Percentiles rank a stretch among this genome's conserved stretches.
Conservation (phyloP, 169 alveolate species). For the Plasmodium vivax region DNA sequence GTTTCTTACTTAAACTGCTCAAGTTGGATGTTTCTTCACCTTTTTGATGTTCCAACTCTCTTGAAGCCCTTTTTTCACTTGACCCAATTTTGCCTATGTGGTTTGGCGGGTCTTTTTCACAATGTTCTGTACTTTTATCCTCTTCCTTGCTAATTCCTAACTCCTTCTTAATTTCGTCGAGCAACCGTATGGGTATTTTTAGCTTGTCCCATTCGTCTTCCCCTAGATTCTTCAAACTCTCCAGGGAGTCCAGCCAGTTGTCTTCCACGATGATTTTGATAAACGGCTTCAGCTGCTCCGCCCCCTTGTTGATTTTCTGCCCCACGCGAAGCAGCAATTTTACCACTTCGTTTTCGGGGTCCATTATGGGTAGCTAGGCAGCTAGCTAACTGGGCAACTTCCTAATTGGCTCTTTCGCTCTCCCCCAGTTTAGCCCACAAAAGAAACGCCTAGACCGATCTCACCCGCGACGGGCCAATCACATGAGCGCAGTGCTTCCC, state of each 20-base stretch:
- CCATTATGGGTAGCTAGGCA: constrained; percentile 8
- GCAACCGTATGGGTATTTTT: constrained; percentile 27
- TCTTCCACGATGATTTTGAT: constrained; percentile 54
- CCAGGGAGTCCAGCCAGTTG: constrained; percentile 60
- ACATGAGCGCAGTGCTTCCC: not conserved
- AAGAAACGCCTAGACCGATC: not conserved
- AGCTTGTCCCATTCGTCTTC: constrained; percentile 66
- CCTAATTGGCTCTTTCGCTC: not conserved
- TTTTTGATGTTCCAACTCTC: not conserved
- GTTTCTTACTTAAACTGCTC: not conserved
- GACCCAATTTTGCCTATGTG: not conserved
- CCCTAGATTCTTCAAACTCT: constrained; percentile 24
- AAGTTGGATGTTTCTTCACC: not conserved
- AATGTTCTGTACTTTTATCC: not conserved
- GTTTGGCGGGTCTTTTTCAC: not conserved
- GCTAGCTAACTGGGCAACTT: not conserved
- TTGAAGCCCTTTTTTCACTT: not conserved
- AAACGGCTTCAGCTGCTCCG: constrained; percentile 45
- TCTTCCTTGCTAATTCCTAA: not conserved
- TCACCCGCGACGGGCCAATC: not conserved
- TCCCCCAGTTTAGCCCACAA: not conserved
- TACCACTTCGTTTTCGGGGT: constrained; percentile 51
- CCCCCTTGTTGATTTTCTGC: constrained; percentile 40
- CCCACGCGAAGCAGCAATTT: constrained; percentile 25
- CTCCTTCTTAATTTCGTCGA: constrained; percentile 58